phyloP scores from a whole-genome alignment of 495 filamentous ascomycete genomes.

The Acidomyces sp. region DNA sequence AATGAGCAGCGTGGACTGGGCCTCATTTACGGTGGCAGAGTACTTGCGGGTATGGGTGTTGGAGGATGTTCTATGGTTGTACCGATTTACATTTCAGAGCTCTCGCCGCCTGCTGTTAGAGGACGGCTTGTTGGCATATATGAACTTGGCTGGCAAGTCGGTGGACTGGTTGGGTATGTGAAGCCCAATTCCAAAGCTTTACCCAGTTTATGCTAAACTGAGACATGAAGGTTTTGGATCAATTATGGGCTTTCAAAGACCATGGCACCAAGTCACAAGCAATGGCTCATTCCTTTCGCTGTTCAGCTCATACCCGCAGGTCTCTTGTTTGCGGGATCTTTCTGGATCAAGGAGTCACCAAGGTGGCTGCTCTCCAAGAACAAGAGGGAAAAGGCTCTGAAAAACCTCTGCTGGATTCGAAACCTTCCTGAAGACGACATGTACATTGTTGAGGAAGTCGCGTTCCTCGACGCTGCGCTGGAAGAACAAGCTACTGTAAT shows the following conservation, averaged over 20 bases:
- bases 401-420: constrained; percentile 51
- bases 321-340: constrained; percentile 34
- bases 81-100: constrained; percentile 46
- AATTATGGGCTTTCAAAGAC: constrained; percentile 42
- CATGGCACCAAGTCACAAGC: constrained; percentile 32
- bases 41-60: constrained; percentile 41
- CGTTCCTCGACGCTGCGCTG: constrained; percentile 45
- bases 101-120: constrained; percentile 42
- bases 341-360: constrained; percentile 48
- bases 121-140: constrained; percentile 50
- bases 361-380: constrained; percentile 50
- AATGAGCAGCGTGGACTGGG: constrained; percentile 44
- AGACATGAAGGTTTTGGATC: constrained; percentile 35
- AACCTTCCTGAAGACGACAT: constrained; percentile 44
- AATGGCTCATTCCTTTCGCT: constrained; percentile 46
- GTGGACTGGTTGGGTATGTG: constrained; percentile 61
- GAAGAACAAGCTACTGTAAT: constrained; percentile 43
- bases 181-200: too few species aligned
- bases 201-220: background rate
- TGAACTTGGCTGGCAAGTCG: constrained; percentile 61
- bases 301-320: constrained; percentile 45
- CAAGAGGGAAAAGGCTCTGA: constrained; percentile 40
- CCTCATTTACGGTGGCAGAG: constrained; percentile 36
- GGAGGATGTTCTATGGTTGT: constrained; percentile 40
- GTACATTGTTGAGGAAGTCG: constrained; percentile 55